Evolutionary conservation across 768 basidiomycete genomes (phyloP), one percentile per base, ranked within the genome.

Genomic region (Mycena filopes): DNA sequence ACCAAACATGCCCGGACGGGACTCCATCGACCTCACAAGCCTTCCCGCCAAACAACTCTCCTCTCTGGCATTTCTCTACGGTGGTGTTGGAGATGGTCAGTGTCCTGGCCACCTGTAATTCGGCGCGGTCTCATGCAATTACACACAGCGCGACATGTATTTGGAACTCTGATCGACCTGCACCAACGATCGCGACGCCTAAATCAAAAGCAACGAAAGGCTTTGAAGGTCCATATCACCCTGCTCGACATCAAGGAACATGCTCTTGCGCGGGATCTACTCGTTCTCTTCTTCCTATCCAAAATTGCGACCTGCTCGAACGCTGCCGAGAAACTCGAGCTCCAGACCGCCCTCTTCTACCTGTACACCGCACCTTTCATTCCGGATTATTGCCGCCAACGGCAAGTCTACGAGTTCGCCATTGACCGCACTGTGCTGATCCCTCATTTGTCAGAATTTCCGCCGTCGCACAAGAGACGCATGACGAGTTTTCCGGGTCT

Each of bases 41-140:
- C 13, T 45, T 13, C n/a, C 55, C 9, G 18, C 20, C 28, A 45
- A 13, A 11, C 29, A n/a, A 15, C 55, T 56, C 18, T 33, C 55
- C 9, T 21, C 28, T 20, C 16, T 56, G 11, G 42, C 55, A 2
- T 56, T 56, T 46, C 29, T 56, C 4, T 25, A 45, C 18, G 55
- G 55, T 31, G 55, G 55, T 20, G 43, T 46, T 2, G 55, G 55
- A 2, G 55, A 56, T 33, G 55, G 55, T 56, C 29, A 42, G 54
- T n/a, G n/a, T n/a, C n/a, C n/a, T n/a, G n/a, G n/a, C n/a, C n/a
- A n/a, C n/a, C n/a, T n/a, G n/a, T n/a, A n/a, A n/a, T n/a, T n/a
- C n/a, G n/a, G n/a, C n/a, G n/a, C n/a, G n/a, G n/a, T n/a, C n/a
- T n/a, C n/a, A n/a, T n/a, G n/a, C n/a, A n/a, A n/a, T n/a, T n/a